Evolutionary conservation across 2,329 filamentous ascomycete species (phyloP), one percentile per base, ranked within the genome.

Genomic region (Proliferodiscus dingleyae): DNA sequence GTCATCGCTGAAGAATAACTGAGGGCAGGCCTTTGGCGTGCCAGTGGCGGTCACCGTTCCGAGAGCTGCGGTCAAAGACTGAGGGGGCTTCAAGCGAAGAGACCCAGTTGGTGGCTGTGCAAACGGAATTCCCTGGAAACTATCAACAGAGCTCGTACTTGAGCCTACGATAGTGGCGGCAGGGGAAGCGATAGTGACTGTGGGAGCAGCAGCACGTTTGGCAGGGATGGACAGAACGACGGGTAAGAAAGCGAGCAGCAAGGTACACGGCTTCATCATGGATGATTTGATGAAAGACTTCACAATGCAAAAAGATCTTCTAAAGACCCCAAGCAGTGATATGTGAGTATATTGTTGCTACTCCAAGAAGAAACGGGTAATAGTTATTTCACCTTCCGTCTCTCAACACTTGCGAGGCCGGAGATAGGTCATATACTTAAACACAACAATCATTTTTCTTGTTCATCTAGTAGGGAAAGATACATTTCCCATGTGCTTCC

Each of bases 21-120:
- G 86, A 1, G 87, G 86, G 55, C 87, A 93, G 7, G 83, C 74
- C 7, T 71, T 73, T 0, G 82, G 74, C 15, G 64, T 56, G 0
- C 73, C 74, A 0, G 77, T 81, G 0, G 81, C 83, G 30, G 80
- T 72, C 29, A 85, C 70, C 0, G 71, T 81, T 1, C 83, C 85
- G 1, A 87, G 64, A 0, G 71, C 57, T 4, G 69, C 65, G 5
- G 72, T 78, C 13, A 87, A 66, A 6, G 74, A 70, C 58, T 80
- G 73, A 1, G 87, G 87, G 5, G 84, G 82, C 59, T 77, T 82
- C 26, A 93, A 74, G 13, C 87, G 80, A 19, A 88, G 69, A 3
- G 71, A 62, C 0, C 83, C 85, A 0, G 77, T 72, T 0, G 87
- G 87, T 1, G 85, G 75, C 50, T 87, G 71, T 2, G 86, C 85